Base-by-base conservation (phyloP, 2,329 filamentous ascomycete species). In the Bipolaris victoriae region DNA sequence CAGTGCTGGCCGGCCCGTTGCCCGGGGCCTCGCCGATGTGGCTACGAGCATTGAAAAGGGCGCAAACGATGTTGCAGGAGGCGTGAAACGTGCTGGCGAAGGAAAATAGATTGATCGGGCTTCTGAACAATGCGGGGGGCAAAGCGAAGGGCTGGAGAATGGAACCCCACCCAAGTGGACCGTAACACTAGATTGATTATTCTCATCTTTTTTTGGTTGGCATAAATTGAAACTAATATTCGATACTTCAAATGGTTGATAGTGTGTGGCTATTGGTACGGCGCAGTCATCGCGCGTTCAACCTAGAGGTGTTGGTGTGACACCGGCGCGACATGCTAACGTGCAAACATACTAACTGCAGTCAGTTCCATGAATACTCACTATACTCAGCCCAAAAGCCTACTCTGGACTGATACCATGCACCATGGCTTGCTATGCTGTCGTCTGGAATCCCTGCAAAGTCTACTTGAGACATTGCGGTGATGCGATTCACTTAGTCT, bases 81-180 rank as follows among this genome's bases (percentile, higher is more conserved):
- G 79, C 0, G 77, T 78, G 6, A 81, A 81, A 74, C 71, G 79
- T 57, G 79, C 79, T 55, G 79, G 80, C 0, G 76, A 81, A 63
- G 79, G 79, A 52, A 81, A 79, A 70, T 80, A 73, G 52, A 10
- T 20, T 22, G 31, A 24, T 16, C 16, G 22, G 20, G 10, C 9
- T 24, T 5, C 7, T 29, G 49, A 10, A 24, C n/a, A 36, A 40
- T 48, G 18, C 40, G 13, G 20, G 55, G n/a, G 20, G 3, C n/a
- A 7, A 41, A 41, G 55, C 49, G 41, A 18, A 37, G n/a, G 20
- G 36, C 26, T 13, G 5, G 13, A 41, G 15, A 36, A 20, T 40
- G 11, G 26, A n/a, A 24, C 4, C 11, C n/a, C 33, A 43, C 20
- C 44, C 37, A 31, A 22, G 15, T 26, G 37, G 37, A 47, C 48